Evolutionary conservation across 192 early-diverging fungal species (phyloP), one percentile per base, ranked within the genome.

Genomic region (Coemansia sp.): DNA sequence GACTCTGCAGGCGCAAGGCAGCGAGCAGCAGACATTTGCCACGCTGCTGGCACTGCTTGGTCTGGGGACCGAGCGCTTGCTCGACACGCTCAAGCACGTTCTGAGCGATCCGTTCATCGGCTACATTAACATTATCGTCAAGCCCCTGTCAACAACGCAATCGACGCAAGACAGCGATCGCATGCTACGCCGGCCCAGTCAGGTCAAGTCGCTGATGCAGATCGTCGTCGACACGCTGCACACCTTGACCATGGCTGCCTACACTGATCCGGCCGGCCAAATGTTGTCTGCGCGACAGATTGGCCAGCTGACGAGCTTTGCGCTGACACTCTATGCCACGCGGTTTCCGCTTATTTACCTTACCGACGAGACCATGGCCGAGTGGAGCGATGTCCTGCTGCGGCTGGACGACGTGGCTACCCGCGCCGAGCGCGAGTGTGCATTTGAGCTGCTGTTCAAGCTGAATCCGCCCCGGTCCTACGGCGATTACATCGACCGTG

Each of bases 301-400:
- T 12, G 73, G 73, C 2, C 62, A 55, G 11, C 43, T 75, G 27
- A 53, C 73, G 1, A 65, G 66, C 44, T 75, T 64, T 62, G 67
- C 67, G 11, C 22, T 69, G 40, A 57, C 62, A 3, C 65, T 75
- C 20, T 75, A 75, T 31, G 55, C 62, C 14, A 64, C 66, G 12
- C 65, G 73, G 3, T 75, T 65, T 39, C 73, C 73, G 25, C 63
- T 75, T 22, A 56, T 75, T 9, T 75, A 64, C 26, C 40, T 75
- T 8, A 28, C 41, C 8, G 73, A 75, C 53, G 32, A 41, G 25
- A 60, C 53, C 7, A 46, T 75, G 5, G 27, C 54, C 1, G 45
- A 58, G 48, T 69, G 65, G 73, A 53, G 50, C 12, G 32, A 55
- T 4, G 28, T 69, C 20, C 35, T 75, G 38, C 54, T 75, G 43